Conservation (phyloP, 495 filamentous ascomycete species). For the Corynascus novoguineensis region DNA sequence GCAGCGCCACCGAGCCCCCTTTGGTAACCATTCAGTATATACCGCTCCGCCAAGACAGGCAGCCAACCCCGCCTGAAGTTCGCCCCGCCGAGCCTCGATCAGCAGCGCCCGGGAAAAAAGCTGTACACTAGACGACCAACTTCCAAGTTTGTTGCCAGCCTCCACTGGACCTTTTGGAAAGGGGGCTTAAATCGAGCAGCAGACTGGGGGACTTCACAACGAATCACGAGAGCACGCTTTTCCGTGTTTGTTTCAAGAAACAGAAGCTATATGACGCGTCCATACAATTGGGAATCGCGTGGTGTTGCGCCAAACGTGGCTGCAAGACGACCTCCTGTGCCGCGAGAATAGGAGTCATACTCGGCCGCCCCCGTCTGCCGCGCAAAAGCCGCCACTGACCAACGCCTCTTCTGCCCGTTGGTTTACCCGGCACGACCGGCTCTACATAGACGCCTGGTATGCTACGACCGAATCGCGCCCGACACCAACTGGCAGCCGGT, state of each 20-base stretch:
- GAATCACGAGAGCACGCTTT: constrained; percentile 4
- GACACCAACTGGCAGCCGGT: background rate
- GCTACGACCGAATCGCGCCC: background rate
- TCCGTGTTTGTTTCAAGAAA: constrained; percentile 2
- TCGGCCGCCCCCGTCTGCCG: too few relatives aligned
- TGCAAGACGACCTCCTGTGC: background rate
- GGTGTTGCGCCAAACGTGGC: background rate
- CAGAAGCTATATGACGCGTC: constrained; percentile 5
- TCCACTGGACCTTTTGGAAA: background rate
- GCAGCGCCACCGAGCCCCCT: constrained; percentile 34
- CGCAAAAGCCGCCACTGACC: constrained; percentile 2
- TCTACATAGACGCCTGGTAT: too few relatives aligned
- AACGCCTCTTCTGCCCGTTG: background rate
- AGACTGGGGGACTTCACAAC: background rate
- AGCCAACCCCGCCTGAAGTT: constrained; percentile 3
- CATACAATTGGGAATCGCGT: background rate
- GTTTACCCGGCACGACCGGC: background rate
- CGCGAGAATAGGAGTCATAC: constrained; percentile 7
- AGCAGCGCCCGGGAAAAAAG: background rate
- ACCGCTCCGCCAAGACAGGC: constrained; percentile 12
- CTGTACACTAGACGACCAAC: background rate
- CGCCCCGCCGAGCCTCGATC: constrained; percentile 7
- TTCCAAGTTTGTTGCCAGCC: background rate
- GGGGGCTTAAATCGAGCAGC: background rate
- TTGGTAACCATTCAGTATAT: constrained; percentile 13